These are phyloP conservation scores for Penicillium egyptiacum DNA, from an alignment of 495 filamentous ascomycete genomes.

Conservation along the genomic window DNA sequence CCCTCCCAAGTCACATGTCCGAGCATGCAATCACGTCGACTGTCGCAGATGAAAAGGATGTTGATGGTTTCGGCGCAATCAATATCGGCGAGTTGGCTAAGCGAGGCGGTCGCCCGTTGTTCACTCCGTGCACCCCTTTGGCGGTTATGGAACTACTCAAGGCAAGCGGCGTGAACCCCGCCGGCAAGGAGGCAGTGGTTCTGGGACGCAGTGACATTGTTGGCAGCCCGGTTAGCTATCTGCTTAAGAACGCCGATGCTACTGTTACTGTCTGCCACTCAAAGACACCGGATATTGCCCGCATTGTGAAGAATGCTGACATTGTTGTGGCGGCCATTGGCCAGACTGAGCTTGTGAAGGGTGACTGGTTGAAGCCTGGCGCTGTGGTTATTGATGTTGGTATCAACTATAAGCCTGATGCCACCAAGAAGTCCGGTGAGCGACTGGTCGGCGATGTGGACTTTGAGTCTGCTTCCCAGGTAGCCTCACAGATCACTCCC, in stretches of 20 bases:
- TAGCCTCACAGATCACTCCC: conserved; percentile 94
- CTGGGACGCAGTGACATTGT: conserved; percentile 96
- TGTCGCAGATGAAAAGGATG: conserved; percentile 92
- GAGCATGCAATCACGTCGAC: conserved; percentile 87
- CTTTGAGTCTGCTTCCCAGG: conserved; percentile 77
- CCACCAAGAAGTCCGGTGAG: conserved; percentile 88
- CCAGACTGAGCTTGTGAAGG: conserved; percentile 80
- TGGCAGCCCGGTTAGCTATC: conserved; percentile 91
- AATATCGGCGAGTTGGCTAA: conserved; percentile 98
- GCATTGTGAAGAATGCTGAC: conserved; percentile 79
- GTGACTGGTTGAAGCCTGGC: conserved; percentile 92
- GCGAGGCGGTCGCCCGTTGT: conserved; percentile 81
- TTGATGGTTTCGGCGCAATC: conserved; percentile 90
- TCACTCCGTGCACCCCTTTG: conserved; percentile 93
- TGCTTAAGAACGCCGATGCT: conserved; percentile 92
- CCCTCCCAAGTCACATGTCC: conserved; percentile 82
- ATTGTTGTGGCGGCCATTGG: conserved; percentile 92
- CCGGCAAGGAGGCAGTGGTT: conserved; percentile 92
- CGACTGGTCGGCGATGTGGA: conserved; percentile 96
- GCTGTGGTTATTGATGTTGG: conserved; percentile 96
- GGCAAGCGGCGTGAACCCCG: conserved; percentile 77
- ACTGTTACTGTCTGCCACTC: conserved; percentile 97
- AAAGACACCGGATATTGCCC: conserved; percentile 68
- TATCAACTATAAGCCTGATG: conserved; percentile 93
- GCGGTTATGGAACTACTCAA: conserved; percentile 91